These are phyloP conservation scores for Capronia epimyces DNA, from an alignment of 2,329 filamentous ascomycete species.

Conservation along the genomic window DNA sequence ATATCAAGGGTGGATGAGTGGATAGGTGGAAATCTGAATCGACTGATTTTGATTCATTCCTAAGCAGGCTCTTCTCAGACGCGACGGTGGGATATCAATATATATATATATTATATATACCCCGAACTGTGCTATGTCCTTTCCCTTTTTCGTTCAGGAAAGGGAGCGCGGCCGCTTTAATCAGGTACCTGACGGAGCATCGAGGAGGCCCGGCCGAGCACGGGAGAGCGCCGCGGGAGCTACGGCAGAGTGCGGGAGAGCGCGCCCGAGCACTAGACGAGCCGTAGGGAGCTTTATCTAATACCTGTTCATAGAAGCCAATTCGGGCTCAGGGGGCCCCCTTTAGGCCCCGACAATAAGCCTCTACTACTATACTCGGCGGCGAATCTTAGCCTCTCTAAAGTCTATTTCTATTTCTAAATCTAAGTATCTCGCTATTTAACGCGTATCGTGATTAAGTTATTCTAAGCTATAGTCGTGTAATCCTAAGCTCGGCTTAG, in stretches of 20 bases:
- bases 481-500: not conserved
- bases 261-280: slow-evolving; percentile 3
- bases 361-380: not conserved
- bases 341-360: not conserved
- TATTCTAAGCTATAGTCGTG: not conserved
- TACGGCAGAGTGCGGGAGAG: too few relatives aligned
- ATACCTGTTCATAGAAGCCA: slow-evolving; percentile 5
- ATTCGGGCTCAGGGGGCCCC: slow-evolving; percentile 2
- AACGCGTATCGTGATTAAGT: not conserved
- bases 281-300: not conserved
- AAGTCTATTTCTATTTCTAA: not conserved
- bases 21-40: too few relatives aligned
- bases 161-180: slow-evolving; percentile 25
- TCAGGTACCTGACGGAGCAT: slow-evolving; percentile 16
- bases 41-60: too few relatives aligned
- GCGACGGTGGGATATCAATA: too few relatives aligned
- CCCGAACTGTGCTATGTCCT: slow-evolving; percentile 21
- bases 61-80: too few relatives aligned
- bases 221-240: too few relatives aligned
- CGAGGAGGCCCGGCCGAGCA: slow-evolving; percentile 18
- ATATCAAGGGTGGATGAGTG: too few relatives aligned
- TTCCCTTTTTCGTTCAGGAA: slow-evolving; percentile 19
- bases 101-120: slow-evolving; percentile 18
- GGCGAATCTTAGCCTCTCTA: not conserved
- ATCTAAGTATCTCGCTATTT: not conserved